Evolutionary conservation across 2,329 filamentous ascomycete species (phyloP), one percentile per base, ranked within the genome.

Genomic region (Endoconidiophora laricicola): DNA sequence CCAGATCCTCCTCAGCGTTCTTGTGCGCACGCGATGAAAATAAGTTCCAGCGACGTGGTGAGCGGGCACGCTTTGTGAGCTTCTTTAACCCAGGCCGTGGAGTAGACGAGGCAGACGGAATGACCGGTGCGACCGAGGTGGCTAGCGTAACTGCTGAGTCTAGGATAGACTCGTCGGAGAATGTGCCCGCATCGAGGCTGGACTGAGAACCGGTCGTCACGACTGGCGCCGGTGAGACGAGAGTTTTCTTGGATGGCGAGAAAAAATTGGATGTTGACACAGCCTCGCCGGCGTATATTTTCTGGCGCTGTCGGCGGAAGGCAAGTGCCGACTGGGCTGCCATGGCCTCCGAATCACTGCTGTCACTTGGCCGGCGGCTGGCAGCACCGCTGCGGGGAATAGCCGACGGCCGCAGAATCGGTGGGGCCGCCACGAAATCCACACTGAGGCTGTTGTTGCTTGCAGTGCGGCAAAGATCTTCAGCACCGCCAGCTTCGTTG

Each of bases 1-100:
- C 43, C n/a, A 46, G 46, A 10, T 47, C 40, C 40, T 68, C 64
- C 12, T 26, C 49, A 36, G 61, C 68, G 29, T 43, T 38, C 10
- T 51, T 51, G 26, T 75, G 71, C 0, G 72, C 72, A 44, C 75
- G 68, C 45, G 76, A 47, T 29, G 50, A 69, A 56, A 81, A 81
- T 10, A 80, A 60, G 55, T 79, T 80, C 78, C 78, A 81, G 56
- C 73, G 78, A 6, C 72, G 69, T 22, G 76, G 75, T 23, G 73
- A 76, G 41, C 67, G 71, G 1, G 69, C 60, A 48, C 69, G 67
- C 59, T 78, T 79, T 20, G 69, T 66, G 20, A 76, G 60, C 59
- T 79, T 80, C 60, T 71, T 78, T 0, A 72, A 64, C 1, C 47
- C 51, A 6, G 16, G 40, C 16, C 18, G 33, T 6, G 18, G 18